Evolutionary conservation across 2,329 filamentous ascomycete species (phyloP).

Genomic region (Rhexocercosporidium sp.): DNA sequence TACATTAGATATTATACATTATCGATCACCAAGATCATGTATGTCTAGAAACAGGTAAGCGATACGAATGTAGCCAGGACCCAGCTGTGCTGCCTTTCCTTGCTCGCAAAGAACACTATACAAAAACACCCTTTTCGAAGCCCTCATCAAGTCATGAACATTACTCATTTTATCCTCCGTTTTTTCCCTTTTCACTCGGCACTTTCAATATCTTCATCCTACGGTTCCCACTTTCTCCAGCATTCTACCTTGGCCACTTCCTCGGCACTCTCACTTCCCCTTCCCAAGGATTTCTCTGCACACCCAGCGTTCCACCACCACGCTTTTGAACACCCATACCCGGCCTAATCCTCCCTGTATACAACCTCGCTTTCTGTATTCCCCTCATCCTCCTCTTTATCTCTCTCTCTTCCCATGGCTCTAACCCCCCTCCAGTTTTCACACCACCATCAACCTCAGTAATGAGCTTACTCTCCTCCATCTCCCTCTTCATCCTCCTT

Average conservation of each 20-base stretch:
- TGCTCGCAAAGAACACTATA: neutral
- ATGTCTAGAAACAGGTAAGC: neutral
- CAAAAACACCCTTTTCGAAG: neutral
- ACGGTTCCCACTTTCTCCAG: neutral
- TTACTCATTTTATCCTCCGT: neutral
- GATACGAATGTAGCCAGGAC: neutral
- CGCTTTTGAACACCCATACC: neutral
- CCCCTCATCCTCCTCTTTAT: neutral
- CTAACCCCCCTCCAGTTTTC: neutral
- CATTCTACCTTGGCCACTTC: neutral
- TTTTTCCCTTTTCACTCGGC: neutral
- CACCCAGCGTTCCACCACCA: neutral
- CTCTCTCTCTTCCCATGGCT: neutral
- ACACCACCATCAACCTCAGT: neutral
- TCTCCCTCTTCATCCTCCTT: neutral
- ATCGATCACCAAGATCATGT: neutral
- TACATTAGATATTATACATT: neutral
- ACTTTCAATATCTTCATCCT: neutral
- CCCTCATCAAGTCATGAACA: no score
- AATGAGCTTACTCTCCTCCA: neutral
- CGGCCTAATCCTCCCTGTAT: neutral
- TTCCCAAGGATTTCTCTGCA: neutral
- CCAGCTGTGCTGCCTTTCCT: neutral
- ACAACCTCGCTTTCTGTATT: neutral
- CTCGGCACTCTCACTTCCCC: neutral